These are phyloP conservation scores for Xylaria sp. DNA, from an alignment of 2,329 filamentous ascomycete species.

Conservation along the genomic window DNA sequence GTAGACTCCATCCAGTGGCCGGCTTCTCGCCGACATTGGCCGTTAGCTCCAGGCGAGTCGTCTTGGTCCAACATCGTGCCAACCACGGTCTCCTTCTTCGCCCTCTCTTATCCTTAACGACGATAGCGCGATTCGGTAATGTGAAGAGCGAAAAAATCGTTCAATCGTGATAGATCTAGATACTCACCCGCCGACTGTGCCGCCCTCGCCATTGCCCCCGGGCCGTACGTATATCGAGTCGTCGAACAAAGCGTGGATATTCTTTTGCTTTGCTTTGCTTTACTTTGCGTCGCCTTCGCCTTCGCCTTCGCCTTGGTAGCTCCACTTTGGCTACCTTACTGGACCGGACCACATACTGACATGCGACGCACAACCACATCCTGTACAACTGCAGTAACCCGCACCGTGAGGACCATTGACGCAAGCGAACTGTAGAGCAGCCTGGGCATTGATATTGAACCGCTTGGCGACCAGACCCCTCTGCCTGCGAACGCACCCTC, in stretches of 20 bases:
- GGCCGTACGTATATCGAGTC: neutral
- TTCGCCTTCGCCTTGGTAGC: constrained; percentile 14
- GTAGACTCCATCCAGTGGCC: neutral
- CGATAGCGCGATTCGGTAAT: constrained; percentile 17
- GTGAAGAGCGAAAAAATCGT: neutral
- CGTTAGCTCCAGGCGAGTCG: constrained; percentile 25
- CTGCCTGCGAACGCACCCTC: constrained; percentile 9
- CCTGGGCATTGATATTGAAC: neutral
- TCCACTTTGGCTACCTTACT: constrained; percentile 18
- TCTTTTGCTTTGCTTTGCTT: neutral
- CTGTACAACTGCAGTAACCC: constrained; percentile 26
- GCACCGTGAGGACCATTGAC: neutral
- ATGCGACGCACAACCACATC: constrained; percentile 28
- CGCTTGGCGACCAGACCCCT: constrained; percentile 9
- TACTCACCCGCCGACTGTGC: neutral
- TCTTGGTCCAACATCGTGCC: constrained; percentile 10
- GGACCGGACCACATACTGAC: neutral
- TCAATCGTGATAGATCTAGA: neutral
- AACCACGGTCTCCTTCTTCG: constrained; percentile 17
- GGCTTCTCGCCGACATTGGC: constrained; percentile 32
- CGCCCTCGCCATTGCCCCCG: neutral
- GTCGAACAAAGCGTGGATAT: constrained; percentile 10
- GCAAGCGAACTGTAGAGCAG: constrained; percentile 8
- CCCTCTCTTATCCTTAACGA: neutral
- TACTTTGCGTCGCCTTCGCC: neutral